Evolutionary conservation across 2,329 filamentous ascomycete species (phyloP).

Genomic region (Sodiomyces alkalinus): DNA sequence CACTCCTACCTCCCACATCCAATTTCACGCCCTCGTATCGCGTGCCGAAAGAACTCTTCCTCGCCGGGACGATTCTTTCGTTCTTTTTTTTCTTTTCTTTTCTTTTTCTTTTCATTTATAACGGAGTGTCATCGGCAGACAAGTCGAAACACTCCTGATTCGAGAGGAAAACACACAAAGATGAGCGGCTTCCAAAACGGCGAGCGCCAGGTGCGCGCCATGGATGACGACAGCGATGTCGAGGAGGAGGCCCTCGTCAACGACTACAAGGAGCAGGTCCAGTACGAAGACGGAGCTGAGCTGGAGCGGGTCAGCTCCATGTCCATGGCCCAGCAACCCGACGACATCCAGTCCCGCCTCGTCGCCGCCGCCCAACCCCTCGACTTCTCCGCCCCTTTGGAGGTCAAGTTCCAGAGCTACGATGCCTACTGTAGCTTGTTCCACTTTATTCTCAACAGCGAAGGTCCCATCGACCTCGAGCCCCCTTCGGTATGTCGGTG

Average conservation of each 20-base stretch:
- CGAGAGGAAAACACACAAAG: too few species aligned
- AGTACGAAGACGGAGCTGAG: conserved; percentile 71
- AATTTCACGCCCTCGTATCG: too few species aligned
- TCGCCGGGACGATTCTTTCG: too few species aligned
- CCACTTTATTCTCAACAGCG: conserved; percentile 98
- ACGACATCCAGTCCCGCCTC: conserved; percentile 88
- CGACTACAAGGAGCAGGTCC: conserved; percentile 92
- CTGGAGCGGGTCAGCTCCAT: conserved; percentile 59
- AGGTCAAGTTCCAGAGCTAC: conserved; percentile 97
- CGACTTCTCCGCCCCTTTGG: conserved; percentile 88
- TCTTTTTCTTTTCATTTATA: background rate
- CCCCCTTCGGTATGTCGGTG: conserved; percentile 82
- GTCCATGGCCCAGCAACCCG: conserved; percentile 57
- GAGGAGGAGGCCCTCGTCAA: conserved; percentile 93
- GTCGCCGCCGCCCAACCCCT: conserved; percentile 85
- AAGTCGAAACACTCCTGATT: too few species aligned
- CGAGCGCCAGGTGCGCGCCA: conserved; percentile 40
- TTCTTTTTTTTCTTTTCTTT: conserved; percentile 1
- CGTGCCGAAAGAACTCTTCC: too few species aligned
- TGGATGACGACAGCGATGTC: conserved; percentile 77
- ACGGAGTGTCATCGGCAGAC: background rate
- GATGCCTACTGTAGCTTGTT: conserved; percentile 99
- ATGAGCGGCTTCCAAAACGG: conserved; percentile 52
- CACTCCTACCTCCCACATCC: too few species aligned
- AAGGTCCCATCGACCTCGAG: conserved; percentile 95